Base-by-base conservation (phyloP, 2,329 filamentous ascomycete species). In the Paramyrothecium sp. region DNA sequence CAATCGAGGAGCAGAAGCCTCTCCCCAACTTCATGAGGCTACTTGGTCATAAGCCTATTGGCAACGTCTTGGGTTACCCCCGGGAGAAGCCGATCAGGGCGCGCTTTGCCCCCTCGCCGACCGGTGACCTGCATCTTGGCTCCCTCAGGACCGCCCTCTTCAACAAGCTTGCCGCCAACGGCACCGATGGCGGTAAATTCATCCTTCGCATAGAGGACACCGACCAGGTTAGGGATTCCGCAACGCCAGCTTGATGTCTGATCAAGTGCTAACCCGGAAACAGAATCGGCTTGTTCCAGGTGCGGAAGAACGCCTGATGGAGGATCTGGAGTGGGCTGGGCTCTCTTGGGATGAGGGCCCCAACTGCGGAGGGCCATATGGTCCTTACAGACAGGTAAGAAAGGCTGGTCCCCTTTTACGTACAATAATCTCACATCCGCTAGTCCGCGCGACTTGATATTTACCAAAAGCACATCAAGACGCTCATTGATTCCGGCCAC, bases 331-430 rank as follows among this genome's bases (percentile, higher is more conserved):
- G 75, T 99, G 95, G 95, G 90, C 92, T 19, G 92, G 93, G 1
- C 77, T 99, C 33, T 78, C 89, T 54, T 99, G 94, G 94, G 93
- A 97, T 73, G 96, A 99, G 85, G 93, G 93, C 3, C 95, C 95
- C 3, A 84, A 90, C 65, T 81, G 91, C 44, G 91, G 89, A 38
- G 94, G 95, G 1, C 85, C 87, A 0, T 90, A 89, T 68, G 92
- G 92, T 2, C 92, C 95, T 0, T 99, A 97, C 73, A 85, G 85
- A 78, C 92, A 95, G 78, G 87, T 92, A 80, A 64, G 16, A 13
- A 46, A 54, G 61, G 13, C 4, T 5, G 8, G 16, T 3, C 23
- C 49, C n/a, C 7, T 12, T 3, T 2, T 8, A 11, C 3, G 23
- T 21, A 23, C 21, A 17, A 17, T 11, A 54, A 30, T 26, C 21